These are phyloP conservation scores for Paraleonurus japonicus DNA, from an alignment of 257 asterid genomes.

Conservation along the genomic window DNA sequence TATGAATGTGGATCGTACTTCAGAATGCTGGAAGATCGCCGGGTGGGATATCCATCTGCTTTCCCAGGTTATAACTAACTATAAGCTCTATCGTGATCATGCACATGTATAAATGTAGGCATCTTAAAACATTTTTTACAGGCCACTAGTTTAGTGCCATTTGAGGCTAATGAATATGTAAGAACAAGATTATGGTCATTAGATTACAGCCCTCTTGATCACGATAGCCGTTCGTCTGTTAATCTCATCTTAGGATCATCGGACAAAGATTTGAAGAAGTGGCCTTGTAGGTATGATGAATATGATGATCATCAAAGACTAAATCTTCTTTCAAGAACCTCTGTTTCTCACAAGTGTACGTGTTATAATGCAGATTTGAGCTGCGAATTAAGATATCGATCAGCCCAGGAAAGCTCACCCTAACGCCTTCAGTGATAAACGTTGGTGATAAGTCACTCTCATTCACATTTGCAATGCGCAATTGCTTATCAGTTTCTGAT, in stretches of 20 bases:
- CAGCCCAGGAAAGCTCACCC: constrained; percentile 43
- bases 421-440: constrained; percentile 56
- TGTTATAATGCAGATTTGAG: constrained; percentile 47
- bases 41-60: constrained; percentile 57
- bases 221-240: constrained; percentile 42
- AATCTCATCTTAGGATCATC: constrained; percentile 48
- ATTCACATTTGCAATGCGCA: constrained; percentile 43
- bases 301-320: not conserved
- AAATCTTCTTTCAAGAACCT: not conserved
- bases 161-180: constrained; percentile 48
- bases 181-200: constrained; percentile 51
- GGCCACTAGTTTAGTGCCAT: constrained; percentile 33
- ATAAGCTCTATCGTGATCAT: constrained; percentile 12
- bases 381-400: constrained; percentile 49
- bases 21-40: constrained; percentile 41
- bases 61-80: constrained; percentile 68
- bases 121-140: not conserved
- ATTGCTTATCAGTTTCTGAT: constrained; percentile 53
- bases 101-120: not conserved
- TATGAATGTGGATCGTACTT: not conserved
- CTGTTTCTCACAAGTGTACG: not conserved
- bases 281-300: constrained; percentile 51
- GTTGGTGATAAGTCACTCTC: constrained; percentile 49
- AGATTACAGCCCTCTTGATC: constrained; percentile 43
- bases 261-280: constrained; percentile 46